phyloP scores from a whole-genome alignment of 768 basidiomycete species.

The Phanerochaete sordida region DNA sequence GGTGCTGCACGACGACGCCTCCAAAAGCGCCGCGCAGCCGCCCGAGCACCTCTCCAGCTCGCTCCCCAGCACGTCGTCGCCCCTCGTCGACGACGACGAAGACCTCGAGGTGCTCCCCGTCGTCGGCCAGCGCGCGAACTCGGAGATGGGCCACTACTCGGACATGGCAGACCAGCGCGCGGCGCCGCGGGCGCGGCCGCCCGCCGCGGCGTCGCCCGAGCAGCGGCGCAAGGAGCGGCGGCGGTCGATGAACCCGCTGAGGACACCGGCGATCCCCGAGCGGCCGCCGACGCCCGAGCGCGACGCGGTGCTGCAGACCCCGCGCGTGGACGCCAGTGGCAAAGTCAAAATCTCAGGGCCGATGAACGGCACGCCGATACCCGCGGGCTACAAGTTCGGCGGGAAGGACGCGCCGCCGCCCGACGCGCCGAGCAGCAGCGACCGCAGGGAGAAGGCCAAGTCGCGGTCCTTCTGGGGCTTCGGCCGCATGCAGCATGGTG shows the following conservation, averaged over 20 bases:
- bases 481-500: conserved; percentile 54
- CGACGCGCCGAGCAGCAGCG: conserved; percentile 35
- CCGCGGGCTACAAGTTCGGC: conserved; percentile 88
- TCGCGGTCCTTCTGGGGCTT: conserved; percentile 91
- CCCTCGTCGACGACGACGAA: conserved; percentile 33
- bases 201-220: conserved; percentile 50
- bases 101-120: conserved; percentile 28
- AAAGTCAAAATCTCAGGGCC: conserved; percentile 90
- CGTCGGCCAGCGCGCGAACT: conserved; percentile 60
- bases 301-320: conserved; percentile 44
- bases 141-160: conserved; percentile 78
- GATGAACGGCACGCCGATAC: conserved; percentile 79
- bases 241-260: conserved; percentile 65
- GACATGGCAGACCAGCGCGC: conserved; percentile 48
- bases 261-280: conserved; percentile 44
- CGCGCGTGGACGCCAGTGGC: conserved; percentile 45
- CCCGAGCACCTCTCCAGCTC: conserved; percentile 54
- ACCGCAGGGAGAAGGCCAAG: conserved; percentile 89
- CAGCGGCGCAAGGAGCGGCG: conserved; percentile 54
- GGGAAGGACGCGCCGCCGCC: conserved; percentile 56
- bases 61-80: conserved; percentile 46
- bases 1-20: conserved; percentile 37
- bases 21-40: conserved; percentile 29
- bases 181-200: conserved; percentile 12
- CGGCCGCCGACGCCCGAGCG: conserved; percentile 45